These are phyloP conservation scores for Osmanthus fragrans DNA, from an alignment of 257 asterid species.

Conservation along the genomic window DNA sequence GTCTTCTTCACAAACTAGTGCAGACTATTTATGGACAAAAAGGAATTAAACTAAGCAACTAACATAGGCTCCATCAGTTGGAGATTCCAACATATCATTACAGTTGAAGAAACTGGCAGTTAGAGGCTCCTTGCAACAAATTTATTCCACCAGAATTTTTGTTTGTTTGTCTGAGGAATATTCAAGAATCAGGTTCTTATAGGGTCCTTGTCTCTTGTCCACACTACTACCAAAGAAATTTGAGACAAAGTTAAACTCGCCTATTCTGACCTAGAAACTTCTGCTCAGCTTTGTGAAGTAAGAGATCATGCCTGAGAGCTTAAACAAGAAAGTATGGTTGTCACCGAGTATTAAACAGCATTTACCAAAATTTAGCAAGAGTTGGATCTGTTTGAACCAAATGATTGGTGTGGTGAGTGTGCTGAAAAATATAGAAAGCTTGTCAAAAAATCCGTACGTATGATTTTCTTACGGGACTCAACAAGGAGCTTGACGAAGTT, in stretches of 20 bases:
- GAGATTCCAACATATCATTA: too few relatives aligned
- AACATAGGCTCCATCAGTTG: too few relatives aligned
- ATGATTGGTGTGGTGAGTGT: conserved; percentile 2
- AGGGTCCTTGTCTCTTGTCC: neutral
- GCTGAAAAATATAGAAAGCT: neutral
- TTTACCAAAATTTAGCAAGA: neutral
- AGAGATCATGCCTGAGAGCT: neutral
- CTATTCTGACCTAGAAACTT: neutral
- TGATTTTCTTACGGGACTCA: neutral
- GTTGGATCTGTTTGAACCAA: neutral
- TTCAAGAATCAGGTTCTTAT: too few relatives aligned
- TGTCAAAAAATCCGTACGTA: neutral
- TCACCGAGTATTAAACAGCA: neutral
- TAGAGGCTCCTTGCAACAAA: too few relatives aligned
- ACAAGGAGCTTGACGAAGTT: neutral
- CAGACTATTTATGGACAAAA: too few relatives aligned
- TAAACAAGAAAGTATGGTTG: neutral
- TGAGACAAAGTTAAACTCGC: neutral
- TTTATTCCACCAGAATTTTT: too few relatives aligned
- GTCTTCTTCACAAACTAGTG: too few relatives aligned
- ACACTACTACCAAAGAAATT: neutral
- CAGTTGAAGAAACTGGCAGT: too few relatives aligned
- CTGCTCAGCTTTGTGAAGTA: neutral
- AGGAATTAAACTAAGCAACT: too few relatives aligned
- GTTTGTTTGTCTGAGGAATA: too few relatives aligned